Evolutionary conservation across 176 grass and related monocot genomes (phyloP).

Genomic region (Chloris gayana): DNA sequence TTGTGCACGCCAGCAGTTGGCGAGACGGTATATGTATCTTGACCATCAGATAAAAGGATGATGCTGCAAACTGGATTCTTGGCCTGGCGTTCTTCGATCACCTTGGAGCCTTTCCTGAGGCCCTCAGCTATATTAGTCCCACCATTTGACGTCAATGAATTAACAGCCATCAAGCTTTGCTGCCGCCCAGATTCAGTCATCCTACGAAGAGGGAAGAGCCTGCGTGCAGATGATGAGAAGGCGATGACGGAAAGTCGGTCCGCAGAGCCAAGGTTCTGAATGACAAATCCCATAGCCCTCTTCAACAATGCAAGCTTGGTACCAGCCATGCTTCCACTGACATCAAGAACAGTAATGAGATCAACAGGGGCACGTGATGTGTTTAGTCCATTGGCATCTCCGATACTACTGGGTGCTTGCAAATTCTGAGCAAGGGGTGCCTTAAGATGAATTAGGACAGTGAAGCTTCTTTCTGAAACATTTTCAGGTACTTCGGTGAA

Average conservation of each 20-base stretch:
- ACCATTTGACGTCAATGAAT: constrained; percentile 71
- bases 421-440: constrained; percentile 57
- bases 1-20: constrained; percentile 61
- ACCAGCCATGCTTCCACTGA: constrained; percentile 94
- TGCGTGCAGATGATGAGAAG: constrained; percentile 86
- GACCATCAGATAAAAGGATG: constrained; percentile 90
- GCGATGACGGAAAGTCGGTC: constrained; percentile 83
- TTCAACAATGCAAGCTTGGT: constrained; percentile 92
- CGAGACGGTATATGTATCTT: constrained; percentile 76
- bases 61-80: constrained; percentile 96
- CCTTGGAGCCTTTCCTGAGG: constrained; percentile 90
- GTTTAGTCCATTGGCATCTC: constrained; percentile 31
- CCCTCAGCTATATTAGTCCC: constrained; percentile 93
- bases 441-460: constrained; percentile 84
- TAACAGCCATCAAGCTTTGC: constrained; percentile 76
- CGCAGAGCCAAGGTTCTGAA: constrained; percentile 83
- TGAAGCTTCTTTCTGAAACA: constrained; percentile 68
- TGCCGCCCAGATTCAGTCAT: constrained; percentile 82
- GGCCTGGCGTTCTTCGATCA: constrained; percentile 78
- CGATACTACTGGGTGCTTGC: constrained; percentile 7
- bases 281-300: constrained; percentile 97
- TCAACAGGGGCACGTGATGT: constrained; percentile 71
- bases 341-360: constrained; percentile 94
- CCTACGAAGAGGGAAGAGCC: constrained; percentile 78
- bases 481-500: constrained; percentile 71